These are phyloP conservation scores for Podila epicladia DNA, from an alignment of 192 early-diverging fungal genomes.

Conservation along the genomic window DNA sequence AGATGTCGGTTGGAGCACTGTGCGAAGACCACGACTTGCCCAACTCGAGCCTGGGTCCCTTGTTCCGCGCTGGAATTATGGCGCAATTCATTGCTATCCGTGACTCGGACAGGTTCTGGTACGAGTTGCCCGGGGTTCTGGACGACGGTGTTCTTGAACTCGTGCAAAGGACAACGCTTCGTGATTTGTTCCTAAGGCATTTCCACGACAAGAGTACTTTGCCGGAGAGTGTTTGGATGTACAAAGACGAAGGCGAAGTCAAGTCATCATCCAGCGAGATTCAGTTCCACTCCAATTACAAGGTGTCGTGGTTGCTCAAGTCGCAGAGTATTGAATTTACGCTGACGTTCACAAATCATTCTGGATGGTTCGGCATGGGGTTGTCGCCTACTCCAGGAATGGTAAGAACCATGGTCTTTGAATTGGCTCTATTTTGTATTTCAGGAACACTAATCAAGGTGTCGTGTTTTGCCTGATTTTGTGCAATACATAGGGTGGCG, in stretches of 20 bases:
- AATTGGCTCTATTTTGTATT: not conserved
- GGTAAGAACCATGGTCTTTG: not conserved
- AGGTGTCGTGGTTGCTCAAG: not conserved
- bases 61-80: constrained; percentile 4
- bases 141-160: constrained; percentile 33
- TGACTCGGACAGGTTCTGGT: constrained; percentile 63
- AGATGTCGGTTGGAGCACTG: constrained; percentile 13
- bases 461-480: no score
- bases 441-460: no score
- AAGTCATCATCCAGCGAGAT: not conserved
- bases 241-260: not conserved
- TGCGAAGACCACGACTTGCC: constrained; percentile 19
- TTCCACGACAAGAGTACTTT: not conserved
- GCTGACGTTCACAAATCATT: not conserved
- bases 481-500: not conserved
- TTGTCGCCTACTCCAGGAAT: not conserved
- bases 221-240: not conserved
- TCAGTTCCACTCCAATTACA: not conserved
- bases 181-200: constrained; percentile 17
- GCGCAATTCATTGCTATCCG: constrained; percentile 57
- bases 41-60: not conserved
- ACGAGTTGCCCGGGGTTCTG: constrained; percentile 59
- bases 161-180: constrained; percentile 20
- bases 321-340: not conserved
- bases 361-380: not conserved